Conservation (phyloP, 164 flowering plant genomes). For the Buxus sempervirens region DNA sequence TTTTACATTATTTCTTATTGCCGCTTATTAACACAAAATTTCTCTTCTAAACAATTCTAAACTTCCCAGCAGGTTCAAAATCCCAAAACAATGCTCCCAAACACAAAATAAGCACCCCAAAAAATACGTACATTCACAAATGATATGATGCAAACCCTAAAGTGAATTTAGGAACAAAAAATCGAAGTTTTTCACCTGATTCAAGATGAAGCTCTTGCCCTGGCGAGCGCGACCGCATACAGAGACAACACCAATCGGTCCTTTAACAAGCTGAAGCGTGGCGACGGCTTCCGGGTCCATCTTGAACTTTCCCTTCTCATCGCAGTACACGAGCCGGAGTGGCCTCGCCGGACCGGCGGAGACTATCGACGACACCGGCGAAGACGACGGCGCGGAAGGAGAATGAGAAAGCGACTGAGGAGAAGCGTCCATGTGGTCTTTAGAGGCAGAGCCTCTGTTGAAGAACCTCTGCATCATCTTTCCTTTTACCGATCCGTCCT, state of each 20-base stretch:
- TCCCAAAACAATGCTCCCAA: no score
- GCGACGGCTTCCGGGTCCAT: constrained; percentile 99
- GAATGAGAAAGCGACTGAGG: constrained; percentile 22
- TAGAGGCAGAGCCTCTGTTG: constrained; percentile 32
- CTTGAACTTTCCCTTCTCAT: constrained; percentile 84
- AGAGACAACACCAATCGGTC: constrained; percentile 88
- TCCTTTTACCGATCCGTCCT: neutral
- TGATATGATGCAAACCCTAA: constrained; percentile 2
- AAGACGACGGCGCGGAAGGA: constrained; percentile 16
- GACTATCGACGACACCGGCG: constrained; percentile 22
- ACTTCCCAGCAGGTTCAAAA: no score
- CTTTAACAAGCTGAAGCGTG: constrained; percentile 83
- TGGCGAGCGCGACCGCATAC: constrained; percentile 99
- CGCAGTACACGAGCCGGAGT: constrained; percentile 79
- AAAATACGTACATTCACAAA: neutral
- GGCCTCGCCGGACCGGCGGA: constrained; percentile 86
- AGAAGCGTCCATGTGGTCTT: constrained; percentile 22
- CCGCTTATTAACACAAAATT: no score
- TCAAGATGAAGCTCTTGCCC: constrained; percentile 92
- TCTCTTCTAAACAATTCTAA: no score
- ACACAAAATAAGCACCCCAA: no score
- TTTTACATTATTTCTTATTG: no score
- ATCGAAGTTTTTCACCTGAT: constrained; percentile 53
- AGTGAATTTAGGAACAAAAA: neutral
- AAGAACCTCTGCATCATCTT: constrained; percentile 39